Base-by-base conservation (phyloP, 2,329 filamentous ascomycete species). In the Erysiphe pulchra region DNA sequence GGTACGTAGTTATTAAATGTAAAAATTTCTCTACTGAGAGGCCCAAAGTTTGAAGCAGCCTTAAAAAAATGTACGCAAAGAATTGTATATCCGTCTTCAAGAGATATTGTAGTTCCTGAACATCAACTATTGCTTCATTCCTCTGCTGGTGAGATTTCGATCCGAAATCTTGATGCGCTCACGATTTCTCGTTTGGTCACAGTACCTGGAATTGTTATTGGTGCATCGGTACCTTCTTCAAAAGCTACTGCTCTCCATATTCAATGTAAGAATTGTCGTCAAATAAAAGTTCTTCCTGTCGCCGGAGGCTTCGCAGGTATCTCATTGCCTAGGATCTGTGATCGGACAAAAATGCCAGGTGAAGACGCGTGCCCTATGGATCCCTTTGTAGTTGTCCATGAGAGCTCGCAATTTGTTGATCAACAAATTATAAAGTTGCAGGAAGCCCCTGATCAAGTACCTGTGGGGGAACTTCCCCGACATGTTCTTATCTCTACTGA, bases 391-490 rank as follows among this genome's bases (percentile, higher is more conserved):
- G 84, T 98, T 47, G 71, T 90, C 48, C 90, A 98, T 59, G 90
- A 98, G 61, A 85, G 80, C 60, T 93, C 82, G 34, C 75, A 77
- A 51, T 98, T 98, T 59, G 86, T 95, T 55, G 90, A 98, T 57
- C 90, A 98, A 62, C 90, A 98, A 61, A 83, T 98, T 49, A 80
- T 98, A 59, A 98, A 98, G 62, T 73, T 98, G 16, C 90, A 98
- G 59, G 90, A 98, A 62, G 90, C 87, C 0, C 90, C 90, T 1
- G 90, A 98, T 57, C 85, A 95, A 61, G 90, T 98, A 0, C 90
- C 90, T 0, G 90, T 98, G 1, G 90, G 90, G 64, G 90, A 98
- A 62, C 66, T 98, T 44, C 90, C 90, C 2, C 73, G 90, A 38
- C 90, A 98, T 55, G 92, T 98, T 41, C 72, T 95, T 50, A 82